Evolutionary conservation across 2,329 filamentous ascomycete genomes (phyloP).

Genomic region (Clonostachys solani): DNA sequence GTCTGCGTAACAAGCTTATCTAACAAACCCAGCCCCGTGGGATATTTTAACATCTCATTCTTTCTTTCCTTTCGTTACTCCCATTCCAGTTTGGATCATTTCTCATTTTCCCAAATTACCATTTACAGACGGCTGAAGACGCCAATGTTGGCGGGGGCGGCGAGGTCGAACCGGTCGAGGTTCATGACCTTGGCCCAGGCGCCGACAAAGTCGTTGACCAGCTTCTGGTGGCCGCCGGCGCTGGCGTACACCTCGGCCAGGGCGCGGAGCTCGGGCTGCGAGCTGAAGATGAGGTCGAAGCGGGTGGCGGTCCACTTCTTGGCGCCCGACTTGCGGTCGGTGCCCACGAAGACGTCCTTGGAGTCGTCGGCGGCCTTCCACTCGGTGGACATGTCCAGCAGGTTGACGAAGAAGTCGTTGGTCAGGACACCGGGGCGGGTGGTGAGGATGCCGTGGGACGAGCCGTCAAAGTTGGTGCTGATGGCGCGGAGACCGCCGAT

Average conservation of each 20-base stretch:
- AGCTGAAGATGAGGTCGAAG: slow-evolving; percentile 66
- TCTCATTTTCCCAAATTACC: no score
- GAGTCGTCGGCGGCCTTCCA: slow-evolving; percentile 46
- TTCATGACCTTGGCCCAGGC: slow-evolving; percentile 76
- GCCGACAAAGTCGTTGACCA: slow-evolving; percentile 66
- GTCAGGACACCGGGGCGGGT: slow-evolving; percentile 62
- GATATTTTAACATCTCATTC: no score
- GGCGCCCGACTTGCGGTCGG: slow-evolving; percentile 59
- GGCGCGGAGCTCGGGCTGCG: slow-evolving; percentile 70
- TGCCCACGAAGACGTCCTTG: slow-evolving; percentile 57
- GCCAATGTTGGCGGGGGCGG: no score
- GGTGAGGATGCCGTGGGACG: slow-evolving; percentile 64
- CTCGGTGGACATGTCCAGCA: slow-evolving; percentile 61
- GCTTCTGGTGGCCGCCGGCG: slow-evolving; percentile 55
- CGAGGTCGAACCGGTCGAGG: slow-evolving; percentile 63
- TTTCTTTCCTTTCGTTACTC: no score
- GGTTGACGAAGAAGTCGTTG: slow-evolving; percentile 80
- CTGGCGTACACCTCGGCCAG: slow-evolving; percentile 66
- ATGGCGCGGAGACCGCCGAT: slow-evolving; percentile 69
- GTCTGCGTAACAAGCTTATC: no score
- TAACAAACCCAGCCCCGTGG: no score
- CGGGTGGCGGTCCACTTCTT: slow-evolving; percentile 69
- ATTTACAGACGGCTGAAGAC: no score
- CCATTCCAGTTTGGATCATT: no score
- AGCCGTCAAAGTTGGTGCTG: slow-evolving; percentile 68